These are phyloP conservation scores for Chaetomium strumarium DNA, from an alignment of 2,329 filamentous ascomycete species.

Conservation along the genomic window DNA sequence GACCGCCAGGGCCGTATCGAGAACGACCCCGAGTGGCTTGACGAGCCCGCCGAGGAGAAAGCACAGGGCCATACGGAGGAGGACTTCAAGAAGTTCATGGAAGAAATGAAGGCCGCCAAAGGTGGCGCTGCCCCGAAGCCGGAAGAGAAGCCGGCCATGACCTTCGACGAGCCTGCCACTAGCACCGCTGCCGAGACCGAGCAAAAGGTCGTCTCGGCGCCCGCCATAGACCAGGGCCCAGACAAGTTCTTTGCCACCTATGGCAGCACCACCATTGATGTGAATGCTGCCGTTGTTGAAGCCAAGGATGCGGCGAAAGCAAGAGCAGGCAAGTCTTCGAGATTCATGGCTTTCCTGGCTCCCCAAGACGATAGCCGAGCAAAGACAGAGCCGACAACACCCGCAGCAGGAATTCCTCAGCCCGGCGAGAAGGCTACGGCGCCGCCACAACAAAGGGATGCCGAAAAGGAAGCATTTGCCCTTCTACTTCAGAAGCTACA, in stretches of 20 bases:
- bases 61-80: conserved; percentile 72
- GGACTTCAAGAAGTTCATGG: conserved; percentile 93
- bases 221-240: conserved; percentile 60
- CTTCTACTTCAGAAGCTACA: conserved; percentile 78
- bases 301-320: conserved; percentile 44
- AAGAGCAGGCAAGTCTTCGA: conserved; percentile 65
- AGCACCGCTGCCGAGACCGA: conserved; percentile 40
- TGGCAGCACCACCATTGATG: conserved; percentile 38
- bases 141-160: conserved; percentile 33
- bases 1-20: conserved; percentile 55
- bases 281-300: conserved; percentile 34
- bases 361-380: conserved; percentile 48
- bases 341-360: conserved; percentile 78
- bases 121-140: conserved; percentile 31
- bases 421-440: conserved; percentile 26
- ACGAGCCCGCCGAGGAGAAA: conserved; percentile 64
- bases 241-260: conserved; percentile 72
- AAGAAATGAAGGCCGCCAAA: conserved; percentile 71
- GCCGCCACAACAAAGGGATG: conserved; percentile 38
- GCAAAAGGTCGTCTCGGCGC: conserved; percentile 50
- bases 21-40: conserved; percentile 87
- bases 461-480: conserved; percentile 82
- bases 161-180: conserved; percentile 30
- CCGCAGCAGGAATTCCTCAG: conserved; percentile 29
- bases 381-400: conserved; percentile 44